Conservation (phyloP, 73 alveolate genomes). For the Strombidium stylifer region DNA sequence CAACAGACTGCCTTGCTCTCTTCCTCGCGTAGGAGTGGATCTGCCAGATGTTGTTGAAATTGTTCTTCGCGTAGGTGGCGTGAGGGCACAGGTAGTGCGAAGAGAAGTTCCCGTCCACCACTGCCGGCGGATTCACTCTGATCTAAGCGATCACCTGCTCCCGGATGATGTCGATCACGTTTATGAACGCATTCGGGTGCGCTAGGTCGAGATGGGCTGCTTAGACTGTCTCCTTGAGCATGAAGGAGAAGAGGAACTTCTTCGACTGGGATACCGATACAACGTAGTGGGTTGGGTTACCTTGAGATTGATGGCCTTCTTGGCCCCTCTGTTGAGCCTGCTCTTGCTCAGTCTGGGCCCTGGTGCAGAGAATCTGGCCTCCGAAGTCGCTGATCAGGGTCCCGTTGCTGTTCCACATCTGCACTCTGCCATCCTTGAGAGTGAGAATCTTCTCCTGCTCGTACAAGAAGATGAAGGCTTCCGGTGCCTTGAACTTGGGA, state of each 20-base stretch:
- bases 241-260: slow-evolving; percentile 16
- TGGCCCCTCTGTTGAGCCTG: not conserved
- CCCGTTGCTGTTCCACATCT: slow-evolving; percentile 47
- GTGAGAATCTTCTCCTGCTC: slow-evolving; percentile 51
- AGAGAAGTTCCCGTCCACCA: no score
- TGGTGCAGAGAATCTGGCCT: slow-evolving; percentile 31
- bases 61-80: no score
- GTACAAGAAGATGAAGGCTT: slow-evolving; percentile 54
- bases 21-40: no score
- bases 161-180: slow-evolving; percentile 19
- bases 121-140: not conserved
- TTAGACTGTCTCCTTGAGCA: no score
- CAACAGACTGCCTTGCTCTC: no score
- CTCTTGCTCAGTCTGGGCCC: not conserved
- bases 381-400: slow-evolving; percentile 27
- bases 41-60: no score
- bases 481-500: slow-evolving; percentile 55
- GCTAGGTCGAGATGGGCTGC: no score
- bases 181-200: not conserved
- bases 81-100: no score
- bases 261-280: slow-evolving; percentile 30
- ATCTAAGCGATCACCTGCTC: slow-evolving; percentile 19
- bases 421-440: slow-evolving; percentile 36
- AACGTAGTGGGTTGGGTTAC: not conserved
- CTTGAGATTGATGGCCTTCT: not conserved